phyloP scores from a whole-genome alignment of 2,329 filamentous ascomycete species.

The Fusarium fujikuroi region DNA sequence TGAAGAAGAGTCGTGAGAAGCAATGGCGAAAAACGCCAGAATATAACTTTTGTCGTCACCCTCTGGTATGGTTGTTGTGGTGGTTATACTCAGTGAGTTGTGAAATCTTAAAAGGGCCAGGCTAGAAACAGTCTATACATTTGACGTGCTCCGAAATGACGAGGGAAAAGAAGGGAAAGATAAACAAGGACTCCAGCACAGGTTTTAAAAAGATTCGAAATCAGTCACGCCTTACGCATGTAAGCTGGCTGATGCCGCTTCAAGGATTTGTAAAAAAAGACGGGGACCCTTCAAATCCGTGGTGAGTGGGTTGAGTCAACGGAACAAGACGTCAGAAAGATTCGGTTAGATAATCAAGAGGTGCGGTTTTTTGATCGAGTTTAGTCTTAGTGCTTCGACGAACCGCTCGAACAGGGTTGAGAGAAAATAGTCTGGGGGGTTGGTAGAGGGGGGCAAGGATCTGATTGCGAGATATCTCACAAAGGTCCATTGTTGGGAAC shows the following conservation, averaged over 20 bases:
- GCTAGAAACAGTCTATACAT: not conserved
- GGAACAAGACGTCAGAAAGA: slow-evolving; percentile 18
- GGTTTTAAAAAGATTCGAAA: slow-evolving; percentile 16
- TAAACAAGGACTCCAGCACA: slow-evolving; percentile 2
- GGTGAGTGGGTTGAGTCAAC: slow-evolving; percentile 30
- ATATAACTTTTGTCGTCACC: not conserved
- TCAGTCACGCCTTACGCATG: slow-evolving; percentile 24
- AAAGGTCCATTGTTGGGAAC: slow-evolving; percentile 1
- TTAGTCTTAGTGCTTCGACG: slow-evolving; percentile 15
- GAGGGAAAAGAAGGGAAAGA: not conserved
- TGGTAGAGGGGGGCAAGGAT: not conserved
- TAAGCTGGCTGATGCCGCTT: slow-evolving; percentile 29
- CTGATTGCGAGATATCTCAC: slow-evolving; percentile 7
- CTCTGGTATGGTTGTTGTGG: not conserved
- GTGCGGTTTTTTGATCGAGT: not conserved
- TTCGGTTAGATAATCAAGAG: slow-evolving; percentile 10
- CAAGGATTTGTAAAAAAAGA: slow-evolving; percentile 12
- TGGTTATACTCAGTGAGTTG: not conserved
- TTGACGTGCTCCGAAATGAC: not conserved
- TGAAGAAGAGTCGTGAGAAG: not conserved
- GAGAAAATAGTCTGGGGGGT: slow-evolving; percentile 7
- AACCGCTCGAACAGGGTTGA: slow-evolving; percentile 11
- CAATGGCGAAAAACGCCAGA: slow-evolving; percentile 21
- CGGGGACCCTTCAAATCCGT: slow-evolving; percentile 12
- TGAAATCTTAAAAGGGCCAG: not conserved